Base-by-base conservation (phyloP, 1,139 yeast genomes). In the Diutina scorzettiae region DNA sequence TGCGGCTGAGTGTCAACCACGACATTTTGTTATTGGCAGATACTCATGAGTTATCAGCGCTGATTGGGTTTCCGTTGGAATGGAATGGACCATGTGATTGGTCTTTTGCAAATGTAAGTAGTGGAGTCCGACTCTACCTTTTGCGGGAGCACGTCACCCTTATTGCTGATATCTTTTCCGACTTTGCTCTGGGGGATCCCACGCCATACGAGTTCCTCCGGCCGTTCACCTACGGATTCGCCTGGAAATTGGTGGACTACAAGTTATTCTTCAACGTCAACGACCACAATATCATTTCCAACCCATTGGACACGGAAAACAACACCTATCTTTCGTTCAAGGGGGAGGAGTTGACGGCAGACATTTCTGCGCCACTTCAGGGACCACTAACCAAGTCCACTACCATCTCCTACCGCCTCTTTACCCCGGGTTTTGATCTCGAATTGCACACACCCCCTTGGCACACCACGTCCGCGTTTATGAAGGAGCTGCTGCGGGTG, bases 1-100 rank as follows among this genome's bases (percentile, higher is more conserved):
- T 87, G 3, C 63, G 91, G 42, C 69, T 96, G 0, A 83, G 95
- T 43, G 93, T 91, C 1, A 91, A 89, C 51, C 97, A 91, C 57
- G 95, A 86, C 51, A 64, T 86, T 16, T 60, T 87, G 11, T 73
- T 83, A 48, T 63, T 71, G 12, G 85, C 94, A 0, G 73, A 75
- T 33, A 61, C 66, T 7, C 91, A 84, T 53, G 58, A 57, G 1
- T 46, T 86, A 3, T 59, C 64, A 19, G 78, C 81, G 2, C 72
- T 72, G 30, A 63, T 83, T 25, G 78, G 81, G 0, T 77, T 73
- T 47, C 96, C 97, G 0, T 60, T 84, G 32, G 61, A 71, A 45
- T 89, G 96, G 96, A 85, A 89, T 56, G 91, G 85, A 2, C 63
- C 69, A 43, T 78, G 85, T 21, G 60, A 59, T 0, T 91, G 96